phyloP scores from a whole-genome alignment of 2,329 filamentous ascomycete genomes.

The Fusarium foetens region DNA sequence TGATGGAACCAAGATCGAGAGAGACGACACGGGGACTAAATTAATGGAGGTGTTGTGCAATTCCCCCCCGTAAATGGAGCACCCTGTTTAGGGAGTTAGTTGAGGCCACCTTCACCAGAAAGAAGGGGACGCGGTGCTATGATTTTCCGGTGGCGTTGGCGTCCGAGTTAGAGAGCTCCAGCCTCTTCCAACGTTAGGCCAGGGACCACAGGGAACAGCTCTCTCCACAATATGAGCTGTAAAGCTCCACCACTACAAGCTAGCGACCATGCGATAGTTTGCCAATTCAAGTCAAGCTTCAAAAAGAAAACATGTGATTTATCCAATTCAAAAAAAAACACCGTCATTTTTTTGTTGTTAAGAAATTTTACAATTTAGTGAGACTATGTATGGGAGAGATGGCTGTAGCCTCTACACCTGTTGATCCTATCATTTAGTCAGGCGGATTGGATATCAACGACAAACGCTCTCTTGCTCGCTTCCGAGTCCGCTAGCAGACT shows the following conservation, averaged over 20 bases:
- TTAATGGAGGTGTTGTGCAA: conserved; percentile 41
- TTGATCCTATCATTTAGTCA: conserved; percentile 39
- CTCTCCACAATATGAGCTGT: conserved; percentile 3
- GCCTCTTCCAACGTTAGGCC: not conserved
- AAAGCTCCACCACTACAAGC: conserved; percentile 24
- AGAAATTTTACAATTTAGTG: conserved; percentile 48
- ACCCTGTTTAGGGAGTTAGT: conserved; percentile 42
- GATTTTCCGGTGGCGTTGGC: conserved; percentile 47
- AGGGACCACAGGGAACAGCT: not conserved
- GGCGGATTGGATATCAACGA: conserved; percentile 42
- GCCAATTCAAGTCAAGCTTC: conserved; percentile 8
- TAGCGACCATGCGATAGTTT: conserved; percentile 16
- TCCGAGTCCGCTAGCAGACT: conserved; percentile 49
- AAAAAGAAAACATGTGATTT: conserved; percentile 13
- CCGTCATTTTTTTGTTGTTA: not conserved
- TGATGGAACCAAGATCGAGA: conserved; percentile 41
- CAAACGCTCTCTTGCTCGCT: conserved; percentile 45
- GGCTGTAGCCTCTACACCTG: conserved; percentile 42
- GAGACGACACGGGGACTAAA: conserved; percentile 38
- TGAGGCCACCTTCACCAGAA: conserved; percentile 59
- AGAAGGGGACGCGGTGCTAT: conserved; percentile 46
- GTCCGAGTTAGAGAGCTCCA: conserved; percentile 5
- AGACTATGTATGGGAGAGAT: conserved; percentile 49
- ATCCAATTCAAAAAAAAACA: not conserved
- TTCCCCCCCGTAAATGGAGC: conserved; percentile 39